Conservation (phyloP, 2,329 filamentous ascomycete species). For the Pestalotiopsis sp. region DNA sequence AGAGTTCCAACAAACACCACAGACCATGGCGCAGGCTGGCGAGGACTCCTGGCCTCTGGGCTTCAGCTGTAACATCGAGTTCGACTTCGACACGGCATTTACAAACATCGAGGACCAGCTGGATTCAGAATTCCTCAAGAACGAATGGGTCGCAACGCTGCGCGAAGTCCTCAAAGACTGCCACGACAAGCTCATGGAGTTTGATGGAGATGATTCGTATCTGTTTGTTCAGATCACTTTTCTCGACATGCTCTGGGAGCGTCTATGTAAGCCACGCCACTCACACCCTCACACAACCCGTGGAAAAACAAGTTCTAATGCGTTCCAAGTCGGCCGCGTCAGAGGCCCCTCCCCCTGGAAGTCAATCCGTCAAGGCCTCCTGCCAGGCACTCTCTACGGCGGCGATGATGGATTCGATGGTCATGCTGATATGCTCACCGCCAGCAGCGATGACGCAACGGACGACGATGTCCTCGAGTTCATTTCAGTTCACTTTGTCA, state of each 20-base stretch:
- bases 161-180: accelerated
- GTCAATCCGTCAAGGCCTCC: background rate
- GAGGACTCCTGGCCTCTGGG: background rate
- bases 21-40: background rate
- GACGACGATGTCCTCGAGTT: too few species aligned
- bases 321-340: background rate
- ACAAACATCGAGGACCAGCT: background rate
- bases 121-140: background rate
- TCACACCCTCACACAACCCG: background rate
- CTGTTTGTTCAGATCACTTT: background rate
- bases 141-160: background rate
- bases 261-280: background rate
- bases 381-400: too few species aligned
- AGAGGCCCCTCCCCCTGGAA: background rate
- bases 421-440: too few species aligned
- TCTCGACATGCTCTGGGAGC: background rate
- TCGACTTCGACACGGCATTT: background rate
- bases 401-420: too few species aligned
- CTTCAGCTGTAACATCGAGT: background rate
- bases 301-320: background rate
- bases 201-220: background rate
- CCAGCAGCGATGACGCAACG: too few species aligned
- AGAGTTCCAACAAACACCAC: background rate
- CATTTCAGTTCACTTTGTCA: too few species aligned
- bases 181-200: background rate